Evolutionary conservation across 2,329 filamentous ascomycete genomes (phyloP).

Genomic region (Cercospora sp.): DNA sequence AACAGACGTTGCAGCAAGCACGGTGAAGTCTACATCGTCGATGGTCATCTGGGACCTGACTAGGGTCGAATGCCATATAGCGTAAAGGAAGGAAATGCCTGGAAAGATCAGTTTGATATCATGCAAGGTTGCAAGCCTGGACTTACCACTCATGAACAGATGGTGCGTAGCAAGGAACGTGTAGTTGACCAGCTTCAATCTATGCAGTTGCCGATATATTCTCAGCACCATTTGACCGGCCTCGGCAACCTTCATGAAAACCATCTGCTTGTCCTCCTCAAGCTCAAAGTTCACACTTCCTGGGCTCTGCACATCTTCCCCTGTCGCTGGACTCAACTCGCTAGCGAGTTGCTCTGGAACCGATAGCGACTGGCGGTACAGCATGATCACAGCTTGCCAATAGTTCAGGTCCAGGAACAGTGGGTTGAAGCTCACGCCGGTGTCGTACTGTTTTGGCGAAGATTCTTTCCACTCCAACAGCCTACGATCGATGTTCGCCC

Average conservation of each 20-base stretch:
- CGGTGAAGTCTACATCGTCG: constrained; percentile 97
- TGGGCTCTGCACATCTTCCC: constrained; percentile 60
- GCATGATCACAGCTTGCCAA: constrained; percentile 95
- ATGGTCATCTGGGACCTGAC: constrained; percentile 84
- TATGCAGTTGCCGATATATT: constrained; percentile 84
- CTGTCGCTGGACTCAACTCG: constrained; percentile 62
- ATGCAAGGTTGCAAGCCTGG: background rate
- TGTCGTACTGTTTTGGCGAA: constrained; percentile 74
- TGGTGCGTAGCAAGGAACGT: constrained; percentile 95
- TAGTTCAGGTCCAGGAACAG: constrained; percentile 95
- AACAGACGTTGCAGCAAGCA: constrained; percentile 88
- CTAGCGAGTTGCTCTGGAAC: constrained; percentile 82
- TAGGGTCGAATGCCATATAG: constrained; percentile 91
- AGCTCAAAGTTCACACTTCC: constrained; percentile 59
- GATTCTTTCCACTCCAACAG: constrained; percentile 83
- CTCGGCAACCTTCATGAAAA: constrained; percentile 93
- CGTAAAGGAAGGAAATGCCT: constrained; percentile 89
- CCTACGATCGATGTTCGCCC: constrained; percentile 79
- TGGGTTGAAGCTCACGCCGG: constrained; percentile 83
- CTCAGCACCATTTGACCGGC: constrained; percentile 90
- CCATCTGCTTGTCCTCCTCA: constrained; percentile 80
- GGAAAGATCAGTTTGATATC: constrained; percentile 7
- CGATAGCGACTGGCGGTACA: constrained; percentile 80
- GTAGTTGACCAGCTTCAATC: constrained; percentile 88
- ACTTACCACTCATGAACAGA: constrained; percentile 87